These are phyloP conservation scores for Penicillium macrosclerotiorum DNA, from an alignment of 495 filamentous ascomycete genomes.

Conservation along the genomic window DNA sequence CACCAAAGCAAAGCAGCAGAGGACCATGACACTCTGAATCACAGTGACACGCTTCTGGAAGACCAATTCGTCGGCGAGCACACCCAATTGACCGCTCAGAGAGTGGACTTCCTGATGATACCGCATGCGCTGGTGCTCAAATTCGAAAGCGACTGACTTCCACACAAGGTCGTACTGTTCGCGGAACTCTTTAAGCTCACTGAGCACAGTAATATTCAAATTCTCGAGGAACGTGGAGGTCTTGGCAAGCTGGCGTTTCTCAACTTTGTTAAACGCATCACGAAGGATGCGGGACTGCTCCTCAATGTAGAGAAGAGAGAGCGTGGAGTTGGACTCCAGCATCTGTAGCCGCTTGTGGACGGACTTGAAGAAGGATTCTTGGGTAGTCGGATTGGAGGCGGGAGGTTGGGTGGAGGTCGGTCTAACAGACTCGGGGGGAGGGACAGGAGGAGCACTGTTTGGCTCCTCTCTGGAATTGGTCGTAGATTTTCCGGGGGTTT, in stretches of 20 bases:
- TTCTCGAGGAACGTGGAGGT: conserved; percentile 77
- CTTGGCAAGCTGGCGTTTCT: conserved; percentile 82
- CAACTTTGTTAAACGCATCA: conserved; percentile 86
- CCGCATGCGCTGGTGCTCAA: conserved; percentile 81
- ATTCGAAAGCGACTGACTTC: conserved; percentile 89
- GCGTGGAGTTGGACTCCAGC: conserved; percentile 86
- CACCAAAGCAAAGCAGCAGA: conserved; percentile 83
- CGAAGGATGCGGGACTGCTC: conserved; percentile 89
- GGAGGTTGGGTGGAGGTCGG: conserved; percentile 54
- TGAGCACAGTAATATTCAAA: conserved; percentile 83
- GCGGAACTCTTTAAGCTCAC: conserved; percentile 75
- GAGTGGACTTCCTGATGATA: conserved; percentile 77
- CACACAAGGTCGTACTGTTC: conserved; percentile 93
- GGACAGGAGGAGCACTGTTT: conserved; percentile 16
- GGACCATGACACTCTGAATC: conserved; percentile 79
- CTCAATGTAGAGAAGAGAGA: conserved; percentile 95
- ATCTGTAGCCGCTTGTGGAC: conserved; percentile 87
- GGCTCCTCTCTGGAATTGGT: conserved; percentile 31
- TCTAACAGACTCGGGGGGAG: conserved; percentile 40
- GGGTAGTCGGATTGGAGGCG: conserved; percentile 73
- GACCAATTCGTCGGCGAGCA: conserved; percentile 90
- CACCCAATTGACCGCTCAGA: conserved; percentile 73
- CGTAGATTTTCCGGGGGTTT: conserved; percentile 21
- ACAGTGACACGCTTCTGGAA: conserved; percentile 95
- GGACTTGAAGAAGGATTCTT: conserved; percentile 97